Percentiles rank a stretch among this genome's conserved stretches.
These are phyloP conservation scores for Chenopodium berlandieri DNA, from an alignment of 148 eudicot genomes.

Conservation along the genomic window DNA sequence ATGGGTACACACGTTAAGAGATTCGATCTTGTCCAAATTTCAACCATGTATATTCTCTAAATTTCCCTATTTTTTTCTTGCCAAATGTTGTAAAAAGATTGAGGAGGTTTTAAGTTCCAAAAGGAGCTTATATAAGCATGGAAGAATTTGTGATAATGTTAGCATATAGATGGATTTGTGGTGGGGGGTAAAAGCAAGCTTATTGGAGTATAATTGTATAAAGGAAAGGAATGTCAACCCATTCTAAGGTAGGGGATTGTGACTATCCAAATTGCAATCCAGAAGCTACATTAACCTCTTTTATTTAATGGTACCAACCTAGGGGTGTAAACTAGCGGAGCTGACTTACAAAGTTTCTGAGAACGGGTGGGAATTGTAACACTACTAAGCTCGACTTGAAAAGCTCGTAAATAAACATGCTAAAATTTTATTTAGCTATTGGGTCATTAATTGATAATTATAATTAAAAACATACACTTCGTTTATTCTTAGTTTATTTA, in stretches of 20 bases:
- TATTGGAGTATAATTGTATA: neutral
- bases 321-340: too few species aligned
- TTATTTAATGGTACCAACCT: too few species aligned
- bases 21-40: conserved; percentile 7
- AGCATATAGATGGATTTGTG: neutral
- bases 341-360: too few species aligned
- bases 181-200: neutral
- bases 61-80: neutral
- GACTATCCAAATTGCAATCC: neutral
- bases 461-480: too few species aligned
- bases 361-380: too few species aligned
- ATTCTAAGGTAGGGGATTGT: neutral
- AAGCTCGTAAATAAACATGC: too few species aligned
- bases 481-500: too few species aligned
- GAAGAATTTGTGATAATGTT: neutral
- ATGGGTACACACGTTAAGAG: conserved; percentile 10
- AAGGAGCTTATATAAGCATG: neutral
- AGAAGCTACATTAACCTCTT: neutral
- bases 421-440: too few species aligned
- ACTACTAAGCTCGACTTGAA: too few species aligned
- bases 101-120: neutral
- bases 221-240: neutral
- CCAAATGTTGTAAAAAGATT: conserved; percentile 17
- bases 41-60: neutral
- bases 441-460: too few species aligned